Percentiles rank a stretch among this genome's conserved stretches.
These are phyloP conservation scores for Centrapalus pauciflorus DNA, from an alignment of 129 eudicot genomes.

Conservation along the genomic window DNA sequence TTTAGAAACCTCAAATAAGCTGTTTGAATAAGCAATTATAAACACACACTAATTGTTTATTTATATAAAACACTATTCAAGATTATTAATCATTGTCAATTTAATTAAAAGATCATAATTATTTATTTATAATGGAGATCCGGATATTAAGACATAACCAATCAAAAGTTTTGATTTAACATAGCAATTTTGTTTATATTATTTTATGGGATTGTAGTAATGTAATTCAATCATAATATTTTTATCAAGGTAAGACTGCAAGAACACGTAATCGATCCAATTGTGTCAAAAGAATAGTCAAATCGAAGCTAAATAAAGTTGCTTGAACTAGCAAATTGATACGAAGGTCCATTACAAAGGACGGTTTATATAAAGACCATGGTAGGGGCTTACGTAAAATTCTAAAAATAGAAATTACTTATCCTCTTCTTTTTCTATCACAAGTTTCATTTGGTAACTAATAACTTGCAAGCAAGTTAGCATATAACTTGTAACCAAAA, in stretches of 20 bases:
- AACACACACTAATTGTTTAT: slow-evolving; percentile 5
- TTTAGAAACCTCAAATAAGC: no score
- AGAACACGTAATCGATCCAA: not conserved
- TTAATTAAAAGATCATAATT: not conserved
- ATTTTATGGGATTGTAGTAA: not conserved
- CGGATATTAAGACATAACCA: not conserved
- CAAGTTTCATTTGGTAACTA: not conserved
- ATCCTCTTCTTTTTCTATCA: not conserved
- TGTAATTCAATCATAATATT: not conserved
- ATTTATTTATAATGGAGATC: not conserved
- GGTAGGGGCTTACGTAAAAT: not conserved
- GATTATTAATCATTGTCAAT: not conserved
- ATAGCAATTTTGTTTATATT: not conserved
- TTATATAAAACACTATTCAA: slow-evolving; percentile 6
- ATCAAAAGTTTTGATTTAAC: not conserved
- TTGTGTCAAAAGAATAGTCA: not conserved
- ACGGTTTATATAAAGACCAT: not conserved
- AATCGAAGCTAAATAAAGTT: not conserved
- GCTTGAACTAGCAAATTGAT: not conserved
- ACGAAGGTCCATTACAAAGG: not conserved
- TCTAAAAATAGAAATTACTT: not conserved
- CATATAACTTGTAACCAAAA: not conserved
- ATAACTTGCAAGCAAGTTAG: not conserved
- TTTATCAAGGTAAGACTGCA: not conserved
- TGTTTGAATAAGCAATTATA: no score